These are phyloP conservation scores for Athelia sp. DNA, from an alignment of 1,284 basidiomycete genomes.

Conservation along the genomic window DNA sequence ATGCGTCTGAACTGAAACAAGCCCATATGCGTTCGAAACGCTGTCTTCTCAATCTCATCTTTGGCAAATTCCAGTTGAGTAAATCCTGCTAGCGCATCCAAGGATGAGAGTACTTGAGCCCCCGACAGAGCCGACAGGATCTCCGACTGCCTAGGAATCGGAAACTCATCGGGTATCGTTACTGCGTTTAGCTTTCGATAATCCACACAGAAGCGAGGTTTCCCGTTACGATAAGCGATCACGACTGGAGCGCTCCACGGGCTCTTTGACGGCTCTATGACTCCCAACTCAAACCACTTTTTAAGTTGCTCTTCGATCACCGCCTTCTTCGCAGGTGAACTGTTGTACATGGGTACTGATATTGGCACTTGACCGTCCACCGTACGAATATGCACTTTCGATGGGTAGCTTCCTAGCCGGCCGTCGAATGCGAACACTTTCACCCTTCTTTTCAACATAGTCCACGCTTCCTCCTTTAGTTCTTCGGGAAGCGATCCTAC, in stretches of 20 bases:
- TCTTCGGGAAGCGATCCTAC: conserved; percentile 10
- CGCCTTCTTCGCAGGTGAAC: conserved; percentile 24
- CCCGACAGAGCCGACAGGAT: no score
- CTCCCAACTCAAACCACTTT: conserved; percentile 20
- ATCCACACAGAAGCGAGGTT: no score
- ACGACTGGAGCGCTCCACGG: conserved; percentile 29
- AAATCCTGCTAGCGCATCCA: not conserved
- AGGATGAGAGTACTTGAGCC: not conserved
- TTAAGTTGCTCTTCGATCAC: conserved; percentile 27
- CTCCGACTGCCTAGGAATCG: no score
- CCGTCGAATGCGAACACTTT: conserved; percentile 23
- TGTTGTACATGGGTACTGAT: conserved; percentile 18
- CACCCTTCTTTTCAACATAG: conserved; percentile 8
- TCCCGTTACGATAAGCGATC: conserved; percentile 26
- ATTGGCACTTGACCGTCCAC: conserved; percentile 13
- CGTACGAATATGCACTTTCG: conserved; percentile 12
- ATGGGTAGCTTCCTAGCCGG: conserved; percentile 15
- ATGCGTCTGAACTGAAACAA: not conserved
- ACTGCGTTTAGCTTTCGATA: no score
- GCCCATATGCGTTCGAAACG: not conserved
- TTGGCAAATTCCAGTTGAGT: not conserved
- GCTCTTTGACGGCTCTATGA: conserved; percentile 28
- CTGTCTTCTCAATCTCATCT: not conserved
- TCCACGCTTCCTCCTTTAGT: conserved; percentile 1
- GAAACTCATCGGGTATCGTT: not conserved